Evolutionary conservation across 192 early-diverging fungal genomes (phyloP).

Genomic region (Backusella morwellensis): DNA sequence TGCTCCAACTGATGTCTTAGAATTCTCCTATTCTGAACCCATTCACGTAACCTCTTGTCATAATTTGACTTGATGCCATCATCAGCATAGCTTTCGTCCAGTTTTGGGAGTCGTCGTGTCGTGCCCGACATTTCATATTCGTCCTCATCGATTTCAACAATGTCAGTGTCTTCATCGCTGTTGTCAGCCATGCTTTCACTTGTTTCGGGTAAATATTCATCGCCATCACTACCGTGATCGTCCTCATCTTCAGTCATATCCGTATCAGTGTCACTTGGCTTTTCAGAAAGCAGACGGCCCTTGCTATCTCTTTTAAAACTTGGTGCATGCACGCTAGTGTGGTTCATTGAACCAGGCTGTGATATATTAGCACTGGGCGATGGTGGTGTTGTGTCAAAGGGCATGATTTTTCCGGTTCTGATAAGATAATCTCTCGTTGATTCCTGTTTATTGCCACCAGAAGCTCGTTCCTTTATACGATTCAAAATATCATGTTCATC

Average conservation of each 20-base stretch:
- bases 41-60: conserved; percentile 45
- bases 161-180: conserved; percentile 17
- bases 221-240: conserved; percentile 6
- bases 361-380: conserved; percentile 19
- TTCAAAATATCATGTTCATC: conserved; percentile 35
- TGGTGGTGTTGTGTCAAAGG: conserved; percentile 33
- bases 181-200: background rate
- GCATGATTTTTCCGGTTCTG: conserved; percentile 66
- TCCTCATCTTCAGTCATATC: background rate
- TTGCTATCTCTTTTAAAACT: background rate
- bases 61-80: conserved; percentile 64
- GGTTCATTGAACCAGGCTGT: background rate
- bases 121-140: conserved; percentile 11
- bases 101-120: background rate
- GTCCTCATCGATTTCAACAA: conserved; percentile 16
- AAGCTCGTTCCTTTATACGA: conserved; percentile 28
- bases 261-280: background rate
- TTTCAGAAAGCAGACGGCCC: background rate
- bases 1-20: conserved; percentile 17
- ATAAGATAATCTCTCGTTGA: conserved; percentile 65
- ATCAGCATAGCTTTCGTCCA: conserved; percentile 44
- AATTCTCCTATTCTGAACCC: conserved; percentile 43
- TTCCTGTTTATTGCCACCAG: conserved; percentile 36
- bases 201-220: conserved; percentile 28
- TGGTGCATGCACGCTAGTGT: background rate